Conservation (phyloP, 2,329 filamentous ascomycete species). For the Pseudogymnoascus sp. region DNA sequence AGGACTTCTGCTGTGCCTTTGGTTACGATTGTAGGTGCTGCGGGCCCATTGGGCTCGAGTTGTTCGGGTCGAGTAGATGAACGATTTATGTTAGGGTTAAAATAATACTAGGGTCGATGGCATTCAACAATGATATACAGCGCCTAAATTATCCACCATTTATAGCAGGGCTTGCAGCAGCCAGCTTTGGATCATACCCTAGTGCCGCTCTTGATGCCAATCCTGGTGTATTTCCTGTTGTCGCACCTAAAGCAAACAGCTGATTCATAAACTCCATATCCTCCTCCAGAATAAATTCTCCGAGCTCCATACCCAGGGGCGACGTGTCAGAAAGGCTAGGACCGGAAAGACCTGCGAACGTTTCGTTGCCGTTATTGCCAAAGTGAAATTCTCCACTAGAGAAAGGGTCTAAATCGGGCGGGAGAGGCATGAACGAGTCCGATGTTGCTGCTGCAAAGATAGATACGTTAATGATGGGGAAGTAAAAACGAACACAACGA, state of each 20-base stretch:
- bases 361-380: neutral
- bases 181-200: neutral
- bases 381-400: neutral
- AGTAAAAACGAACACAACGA: neutral
- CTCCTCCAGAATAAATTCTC: slow-evolving; percentile 31
- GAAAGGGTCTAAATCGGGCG: neutral
- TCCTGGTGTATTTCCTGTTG: neutral
- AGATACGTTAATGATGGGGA: neutral
- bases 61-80: neutral
- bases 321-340: slow-evolving; percentile 10
- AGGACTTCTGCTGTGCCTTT: too few species aligned
- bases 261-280: slow-evolving; percentile 24
- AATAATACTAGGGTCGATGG: neutral
- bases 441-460: neutral
- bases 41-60: too few species aligned
- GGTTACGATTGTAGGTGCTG: too few species aligned
- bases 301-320: slow-evolving; percentile 28
- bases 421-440: neutral
- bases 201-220: neutral
- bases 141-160: neutral
- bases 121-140: neutral
- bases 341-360: neutral
- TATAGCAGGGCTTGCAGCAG: neutral
- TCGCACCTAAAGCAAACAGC: neutral
- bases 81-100: neutral